Base-by-base conservation (phyloP, 2,329 filamentous ascomycete species). In the Pyricularia sp. region DNA sequence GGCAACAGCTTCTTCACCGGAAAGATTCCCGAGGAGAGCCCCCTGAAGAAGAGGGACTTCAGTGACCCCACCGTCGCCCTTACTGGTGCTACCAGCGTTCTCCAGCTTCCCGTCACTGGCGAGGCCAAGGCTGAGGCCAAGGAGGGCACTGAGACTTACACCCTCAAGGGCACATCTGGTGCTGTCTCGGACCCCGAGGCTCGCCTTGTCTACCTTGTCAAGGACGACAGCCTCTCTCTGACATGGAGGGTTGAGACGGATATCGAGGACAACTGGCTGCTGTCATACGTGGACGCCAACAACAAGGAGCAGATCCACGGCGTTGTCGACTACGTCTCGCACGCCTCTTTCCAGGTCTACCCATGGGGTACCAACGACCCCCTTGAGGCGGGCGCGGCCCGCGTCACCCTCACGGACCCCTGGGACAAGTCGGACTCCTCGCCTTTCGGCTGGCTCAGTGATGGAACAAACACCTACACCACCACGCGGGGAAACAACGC, bases 211-310 rank as follows among this genome's bases (percentile, higher is more conserved):
- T 88, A 88, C 76, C 79, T 87, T 61, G 78, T 82, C 72, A 83
- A 82, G 70, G 74, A 78, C 0, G 81, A 85, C 59, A 81, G 80
- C 65, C 78, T 88, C 4, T 79, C 79, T 7, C 78, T 88, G 25
- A 79, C 83, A 0, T 88, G 86, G 86, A 79, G 85, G 73, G 78
- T 88, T 12, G 85, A 88, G 79, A 88, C 85, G 2, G 85, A 88
- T 69, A 76, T 86, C 59, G 70, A 79, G 10, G 81, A 83, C 70
- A 85, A 87, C 77, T 88, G 85, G 85, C 80, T 88, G n/a, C 75
- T 86, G 61, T 83, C 84, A 1, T 88, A 88, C 72, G 81, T 88
- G 36, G 83, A 88, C 67, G 84, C 84, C 4, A 74, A 76, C 4
- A 79, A 79, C 67, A 81, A 80, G 36, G 78, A 80, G 25, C 75